Evolutionary conservation across 371 early-diverging fungal species (phyloP), one percentile per base, ranked within the genome.

Genomic region (Polyrhizophydium stewartii): DNA sequence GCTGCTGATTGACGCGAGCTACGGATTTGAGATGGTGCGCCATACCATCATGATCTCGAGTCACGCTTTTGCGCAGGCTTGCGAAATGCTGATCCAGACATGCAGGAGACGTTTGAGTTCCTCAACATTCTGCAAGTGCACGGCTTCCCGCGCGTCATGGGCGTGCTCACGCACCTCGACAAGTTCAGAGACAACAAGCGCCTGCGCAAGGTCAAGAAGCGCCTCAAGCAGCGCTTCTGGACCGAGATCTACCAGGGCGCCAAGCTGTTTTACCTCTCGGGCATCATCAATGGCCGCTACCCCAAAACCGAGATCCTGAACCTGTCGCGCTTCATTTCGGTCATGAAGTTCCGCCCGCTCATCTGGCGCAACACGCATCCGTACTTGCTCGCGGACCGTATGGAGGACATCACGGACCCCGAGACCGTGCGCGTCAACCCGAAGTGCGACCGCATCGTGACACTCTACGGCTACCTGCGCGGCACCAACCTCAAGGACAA

Each of bases 211-310:
- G 91, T 89, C n/a, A 97, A 97, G 72, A 96, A 96, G 81, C 72
- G 84, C 58, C 76, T 98, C 55, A 98, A 98, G 85, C 93, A 94
- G 56, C 89, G 98, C 67, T 97, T 97, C 83, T 97, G 97, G 98
- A 95, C 96, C 16, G 98, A 98, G 73, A 95, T 96, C 58, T 95
- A 97, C 70, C 90, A 93, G 64, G 98, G 98, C 32, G 97, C 97
- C 59, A 97, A 97, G 72, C 78, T 98, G 22, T 98, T 98, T 65
- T 96, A 95, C 65, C 79, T 98, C 28, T 92, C 94, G 0, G 97
- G 98, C 33, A 79, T 97, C 27, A 90, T 95, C 75, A 89, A 96
- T 67, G 94, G 92, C 28, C 82, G 87, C 38, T 98, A 98, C 72
- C 87, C 91, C 33, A 92, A 94, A 66, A 87, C 85, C 68, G 98